A percentile compares a stretch with the other conserved stretches of the same genome.
Evolutionary conservation across 345 rosid genomes (phyloP).

Genomic region (Salix arbutifolia): DNA sequence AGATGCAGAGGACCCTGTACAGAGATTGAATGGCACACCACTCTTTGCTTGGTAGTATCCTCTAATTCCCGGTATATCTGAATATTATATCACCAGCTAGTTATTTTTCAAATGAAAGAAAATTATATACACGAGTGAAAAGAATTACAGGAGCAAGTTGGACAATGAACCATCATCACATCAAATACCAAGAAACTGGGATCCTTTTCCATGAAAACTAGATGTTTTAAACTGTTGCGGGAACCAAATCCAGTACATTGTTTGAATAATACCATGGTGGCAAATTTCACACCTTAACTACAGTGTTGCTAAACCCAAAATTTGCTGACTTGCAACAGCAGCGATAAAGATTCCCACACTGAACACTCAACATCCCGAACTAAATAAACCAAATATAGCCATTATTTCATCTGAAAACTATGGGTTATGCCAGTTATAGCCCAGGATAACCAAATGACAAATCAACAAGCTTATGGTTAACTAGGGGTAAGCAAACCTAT

Average conservation of each 20-base stretch:
- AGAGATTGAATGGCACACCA: conserved; percentile 66
- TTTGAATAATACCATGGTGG: background rate
- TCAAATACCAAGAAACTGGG: background rate
- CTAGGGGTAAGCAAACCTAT: too few relatives aligned
- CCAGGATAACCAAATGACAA: background rate
- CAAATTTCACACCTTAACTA: background rate
- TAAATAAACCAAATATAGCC: background rate
- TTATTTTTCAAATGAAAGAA: background rate
- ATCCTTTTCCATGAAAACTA: background rate
- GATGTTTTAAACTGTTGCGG: background rate
- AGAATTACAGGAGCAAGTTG: background rate
- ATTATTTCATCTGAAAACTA: background rate
- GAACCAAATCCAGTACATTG: background rate
- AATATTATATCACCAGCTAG: conserved; percentile 17
- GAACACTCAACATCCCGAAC: background rate
- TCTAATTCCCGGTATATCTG: conserved; percentile 94
- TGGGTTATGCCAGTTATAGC: too few relatives aligned
- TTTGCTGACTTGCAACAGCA: background rate
- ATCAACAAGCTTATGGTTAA: conserved; percentile 2
- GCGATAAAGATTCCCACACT: background rate
- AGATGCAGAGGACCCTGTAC: conserved; percentile 61
- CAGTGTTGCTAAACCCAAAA: background rate
- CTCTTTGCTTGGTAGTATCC: conserved; percentile 46
- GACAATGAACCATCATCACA: background rate
- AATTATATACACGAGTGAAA: background rate